Conservation (phyloP, 805 yeast species). For the Candida ulmi region DNA sequence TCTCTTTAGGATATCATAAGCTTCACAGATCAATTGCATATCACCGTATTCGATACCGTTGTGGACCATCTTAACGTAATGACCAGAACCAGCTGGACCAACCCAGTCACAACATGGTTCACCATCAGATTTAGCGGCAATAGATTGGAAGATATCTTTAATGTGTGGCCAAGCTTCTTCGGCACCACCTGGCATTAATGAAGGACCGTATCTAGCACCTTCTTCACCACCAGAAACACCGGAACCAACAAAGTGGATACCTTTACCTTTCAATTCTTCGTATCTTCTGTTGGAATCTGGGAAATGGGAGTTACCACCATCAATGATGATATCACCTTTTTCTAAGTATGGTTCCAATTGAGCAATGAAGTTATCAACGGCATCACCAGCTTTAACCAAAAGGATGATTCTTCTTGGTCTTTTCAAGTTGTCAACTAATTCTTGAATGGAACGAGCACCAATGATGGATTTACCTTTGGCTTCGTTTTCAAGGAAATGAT, state of each 20-base stretch:
- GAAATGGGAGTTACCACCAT: constrained; percentile 99
- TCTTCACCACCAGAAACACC: constrained; percentile 99
- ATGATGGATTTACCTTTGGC: constrained; percentile 96
- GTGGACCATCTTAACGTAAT: constrained; percentile 99
- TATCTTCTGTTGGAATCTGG: constrained; percentile 97
- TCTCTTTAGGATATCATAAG: constrained; percentile 93
- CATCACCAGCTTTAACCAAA: constrained; percentile 93
- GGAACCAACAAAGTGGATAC: constrained; percentile 90
- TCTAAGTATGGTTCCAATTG: constrained; percentile 89
- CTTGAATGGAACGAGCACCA: constrained; percentile 92
- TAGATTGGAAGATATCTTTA: constrained; percentile 92
- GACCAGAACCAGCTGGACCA: constrained; percentile 99
- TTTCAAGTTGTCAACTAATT: constrained; percentile 82
- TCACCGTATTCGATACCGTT: constrained; percentile 99
- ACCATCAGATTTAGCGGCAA: constrained; percentile 94
- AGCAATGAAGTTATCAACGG: constrained; percentile 88
- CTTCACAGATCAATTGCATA: constrained; percentile 98
- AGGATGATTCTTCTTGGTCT: constrained; percentile 94
- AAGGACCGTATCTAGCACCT: constrained; percentile 99
- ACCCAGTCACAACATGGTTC: constrained; percentile 99
- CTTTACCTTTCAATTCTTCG: constrained; percentile 82
- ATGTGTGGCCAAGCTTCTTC: constrained; percentile 98
- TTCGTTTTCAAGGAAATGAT: constrained; percentile 86
- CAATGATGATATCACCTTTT: constrained; percentile 96
- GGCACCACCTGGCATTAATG: constrained; percentile 99